Base-by-base conservation (phyloP, 495 filamentous ascomycete species). In the Cryomyces minteri region DNA sequence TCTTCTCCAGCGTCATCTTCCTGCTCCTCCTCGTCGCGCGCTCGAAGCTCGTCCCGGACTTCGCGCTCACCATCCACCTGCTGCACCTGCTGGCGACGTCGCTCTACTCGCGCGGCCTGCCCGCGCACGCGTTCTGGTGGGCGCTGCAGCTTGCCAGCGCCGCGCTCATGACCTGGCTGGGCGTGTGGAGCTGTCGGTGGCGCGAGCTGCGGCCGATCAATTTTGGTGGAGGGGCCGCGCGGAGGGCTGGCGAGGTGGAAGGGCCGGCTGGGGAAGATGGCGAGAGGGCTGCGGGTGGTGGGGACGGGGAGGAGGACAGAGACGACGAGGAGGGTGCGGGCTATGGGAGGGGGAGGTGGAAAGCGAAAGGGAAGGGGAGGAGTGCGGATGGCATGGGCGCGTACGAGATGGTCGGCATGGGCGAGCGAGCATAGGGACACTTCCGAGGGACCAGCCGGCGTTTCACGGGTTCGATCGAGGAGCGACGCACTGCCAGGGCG, bases 41-140 rank as follows among this genome's bases (percentile, higher is more conserved):
- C 44, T 86, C 80, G 29, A 95, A 95, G 57, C 76, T 94, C 33
- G 79, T 95, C 32, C 82, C 82, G 48, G 90, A 99, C 59, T 99
- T 99, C 60, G 79, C 84, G 5, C 69, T 95, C 25, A 93, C 90
- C 1, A 72, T 90, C 28, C 86, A 94, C 65, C 74, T 81, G 62
- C 65, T 95, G 31, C 85, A 95, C 52, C 72, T 94, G n/a, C 48
- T 93, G 45, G 60, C 82, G 50, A 80, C 80, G 3, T 75, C 70
- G 6, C 54, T 92, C 3, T 94, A 94, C 55, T 77, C 87, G 12
- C 72, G 71, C 41, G 67, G 73, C 1, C 51, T 96, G 4, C 92
- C 92, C 5, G 61, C 66, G 5, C 77, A 85, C 52, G 59, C 70
- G 42, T 79, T 88, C 42, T 99, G 90, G 90, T 99, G 90, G 90